Conservation (phyloP, 208 protist species). For the Crithidia sp. region DNA sequence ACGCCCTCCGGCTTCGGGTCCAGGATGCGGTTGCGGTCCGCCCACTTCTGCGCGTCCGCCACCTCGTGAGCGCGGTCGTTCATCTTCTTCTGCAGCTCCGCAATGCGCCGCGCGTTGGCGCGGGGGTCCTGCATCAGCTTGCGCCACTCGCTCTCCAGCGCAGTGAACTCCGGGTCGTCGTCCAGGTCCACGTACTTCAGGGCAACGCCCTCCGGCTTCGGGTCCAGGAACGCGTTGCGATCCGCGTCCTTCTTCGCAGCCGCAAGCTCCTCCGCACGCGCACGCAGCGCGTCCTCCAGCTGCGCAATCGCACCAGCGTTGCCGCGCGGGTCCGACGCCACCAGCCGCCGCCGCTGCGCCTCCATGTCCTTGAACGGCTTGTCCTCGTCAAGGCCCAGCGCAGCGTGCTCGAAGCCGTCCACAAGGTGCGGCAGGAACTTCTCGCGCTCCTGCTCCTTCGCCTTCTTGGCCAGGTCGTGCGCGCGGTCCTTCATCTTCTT, state of each 20-base stretch:
- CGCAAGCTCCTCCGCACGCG: conserved; percentile 62
- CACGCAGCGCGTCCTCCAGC: conserved; percentile 65
- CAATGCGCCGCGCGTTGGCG: conserved; percentile 35
- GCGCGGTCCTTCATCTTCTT: conserved; percentile 44
- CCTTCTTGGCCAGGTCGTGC: conserved; percentile 52
- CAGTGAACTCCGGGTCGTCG: conserved; percentile 59
- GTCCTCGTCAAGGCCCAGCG: conserved; percentile 73
- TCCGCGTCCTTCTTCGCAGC: conserved; percentile 56
- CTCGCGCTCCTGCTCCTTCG: conserved; percentile 59
- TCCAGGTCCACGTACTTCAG: conserved; percentile 58
- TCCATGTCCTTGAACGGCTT: conserved; percentile 64
- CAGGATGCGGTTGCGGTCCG: conserved; percentile 42
- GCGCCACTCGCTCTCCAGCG: conserved; percentile 59
- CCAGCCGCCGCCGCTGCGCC: conserved; percentile 55
- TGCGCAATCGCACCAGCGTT: conserved; percentile 58
- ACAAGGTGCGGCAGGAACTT: conserved; percentile 46
- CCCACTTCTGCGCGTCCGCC: conserved; percentile 39
- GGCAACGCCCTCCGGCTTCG: conserved; percentile 57
- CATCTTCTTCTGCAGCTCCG: conserved; percentile 44
- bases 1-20: conserved; percentile 58
- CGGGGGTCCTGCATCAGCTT: conserved; percentile 50
- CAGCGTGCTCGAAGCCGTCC: conserved; percentile 1
- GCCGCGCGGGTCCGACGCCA: conserved; percentile 44
- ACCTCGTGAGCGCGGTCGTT: conserved; percentile 55
- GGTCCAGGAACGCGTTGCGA: conserved; percentile 48